Percentiles rank a stretch among this genome's conserved stretches.
Conservation (phyloP, 2,329 filamentous ascomycete genomes). For the Lasiodiplodia hormozganensis region DNA sequence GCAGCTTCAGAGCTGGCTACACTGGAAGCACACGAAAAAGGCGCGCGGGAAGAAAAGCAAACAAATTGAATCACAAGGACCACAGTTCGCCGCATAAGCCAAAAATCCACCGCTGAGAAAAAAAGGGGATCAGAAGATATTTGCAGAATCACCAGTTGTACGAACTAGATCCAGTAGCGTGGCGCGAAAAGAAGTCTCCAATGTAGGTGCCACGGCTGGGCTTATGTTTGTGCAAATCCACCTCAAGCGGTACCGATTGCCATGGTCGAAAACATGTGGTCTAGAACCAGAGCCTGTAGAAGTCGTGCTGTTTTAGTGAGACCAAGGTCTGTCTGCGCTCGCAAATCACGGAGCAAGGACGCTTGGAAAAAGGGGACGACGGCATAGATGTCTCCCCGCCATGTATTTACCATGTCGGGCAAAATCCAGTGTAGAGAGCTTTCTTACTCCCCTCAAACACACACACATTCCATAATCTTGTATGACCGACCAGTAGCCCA, state of each 20-base stretch:
- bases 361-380: background rate
- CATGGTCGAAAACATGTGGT: background rate
- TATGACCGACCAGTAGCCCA: background rate
- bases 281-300: background rate
- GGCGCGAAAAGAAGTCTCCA: background rate
- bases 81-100: background rate
- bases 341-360: background rate
- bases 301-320: background rate
- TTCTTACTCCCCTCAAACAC: background rate
- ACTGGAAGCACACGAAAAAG: background rate
- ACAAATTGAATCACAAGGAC: background rate
- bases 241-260: background rate
- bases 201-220: background rate
- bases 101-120: background rate
- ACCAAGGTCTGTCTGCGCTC: background rate
- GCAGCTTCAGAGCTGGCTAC: background rate
- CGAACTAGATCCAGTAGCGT: background rate
- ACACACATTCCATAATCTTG: background rate
- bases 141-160: background rate
- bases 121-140: background rate
- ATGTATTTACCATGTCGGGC: background rate
- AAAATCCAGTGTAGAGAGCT: background rate
- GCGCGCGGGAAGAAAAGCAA: background rate
- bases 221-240: background rate
- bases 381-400: background rate